These are phyloP conservation scores for Penicillium pulvis DNA, from an alignment of 495 filamentous ascomycete species.

Conservation along the genomic window DNA sequence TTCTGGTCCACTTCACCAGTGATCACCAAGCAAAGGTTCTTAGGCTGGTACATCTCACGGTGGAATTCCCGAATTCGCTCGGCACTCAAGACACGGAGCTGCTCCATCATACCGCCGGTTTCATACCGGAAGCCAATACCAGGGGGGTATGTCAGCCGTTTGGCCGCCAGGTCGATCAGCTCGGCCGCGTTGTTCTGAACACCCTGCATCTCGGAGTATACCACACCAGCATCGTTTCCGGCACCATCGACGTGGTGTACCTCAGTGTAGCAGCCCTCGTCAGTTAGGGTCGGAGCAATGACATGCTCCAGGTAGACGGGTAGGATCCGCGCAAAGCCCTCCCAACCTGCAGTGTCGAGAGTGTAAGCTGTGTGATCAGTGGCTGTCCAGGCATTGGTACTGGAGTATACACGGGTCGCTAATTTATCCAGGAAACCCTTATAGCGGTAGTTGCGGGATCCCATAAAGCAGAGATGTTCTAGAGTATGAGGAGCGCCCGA, in stretches of 20 bases:
- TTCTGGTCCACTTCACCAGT: slow-evolving; percentile 86
- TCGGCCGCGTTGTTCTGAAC: slow-evolving; percentile 80
- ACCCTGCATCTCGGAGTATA: slow-evolving; percentile 99
- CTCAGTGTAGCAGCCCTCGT: slow-evolving; percentile 91
- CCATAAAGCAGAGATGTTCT: slow-evolving; percentile 98
- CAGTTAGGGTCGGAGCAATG: slow-evolving; percentile 85
- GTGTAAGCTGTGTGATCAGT: slow-evolving; percentile 98
- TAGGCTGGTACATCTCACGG: slow-evolving; percentile 96
- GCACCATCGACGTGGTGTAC: slow-evolving; percentile 93
- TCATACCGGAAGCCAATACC: slow-evolving; percentile 93
- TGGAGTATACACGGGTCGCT: slow-evolving; percentile 87
- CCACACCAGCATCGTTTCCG: slow-evolving; percentile 94
- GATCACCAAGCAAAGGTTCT: slow-evolving; percentile 88
- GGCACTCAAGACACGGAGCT: slow-evolving; percentile 78
- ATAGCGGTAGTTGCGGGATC: slow-evolving; percentile 89
- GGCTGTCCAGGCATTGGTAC: slow-evolving; percentile 92
- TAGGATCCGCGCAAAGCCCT: slow-evolving; percentile 90
- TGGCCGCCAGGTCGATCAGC: slow-evolving; percentile 79
- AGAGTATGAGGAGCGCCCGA: slow-evolving; percentile 94
- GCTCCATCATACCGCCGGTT: slow-evolving; percentile 95
- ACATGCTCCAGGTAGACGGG: slow-evolving; percentile 96
- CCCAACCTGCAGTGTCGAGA: slow-evolving; percentile 92
- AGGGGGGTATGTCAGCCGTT: slow-evolving; percentile 81
- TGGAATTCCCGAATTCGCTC: slow-evolving; percentile 92
- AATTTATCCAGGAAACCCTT: slow-evolving; percentile 95